Evolutionary conservation across 1,139 yeast species (phyloP).

Genomic region (Kurtzmaniella quercitrusa): DNA sequence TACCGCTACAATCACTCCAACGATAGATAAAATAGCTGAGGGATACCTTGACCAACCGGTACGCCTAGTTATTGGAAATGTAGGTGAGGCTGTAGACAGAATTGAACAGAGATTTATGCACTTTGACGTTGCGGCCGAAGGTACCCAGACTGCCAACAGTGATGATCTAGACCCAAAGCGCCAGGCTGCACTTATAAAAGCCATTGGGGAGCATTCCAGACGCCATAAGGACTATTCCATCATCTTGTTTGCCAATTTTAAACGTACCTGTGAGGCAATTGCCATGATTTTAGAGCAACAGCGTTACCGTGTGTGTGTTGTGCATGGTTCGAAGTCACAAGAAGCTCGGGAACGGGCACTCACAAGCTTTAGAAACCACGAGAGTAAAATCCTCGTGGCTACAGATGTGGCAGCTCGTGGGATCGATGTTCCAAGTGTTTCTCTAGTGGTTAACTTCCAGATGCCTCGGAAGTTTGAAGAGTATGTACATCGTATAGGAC

Average conservation of each 20-base stretch:
- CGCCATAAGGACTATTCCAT: conserved; percentile 39
- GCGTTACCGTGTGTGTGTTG: conserved; percentile 47
- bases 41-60: conserved; percentile 62
- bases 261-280: conserved; percentile 65
- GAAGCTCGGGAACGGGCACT: conserved; percentile 83
- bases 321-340: conserved; percentile 88
- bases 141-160: conserved; percentile 3
- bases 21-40: conserved; percentile 62
- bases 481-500: conserved; percentile 88
- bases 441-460: conserved; percentile 81
- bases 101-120: conserved; percentile 69
- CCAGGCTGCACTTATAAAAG: conserved; percentile 20
- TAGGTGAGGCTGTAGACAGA: conserved; percentile 60
- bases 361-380: conserved; percentile 55
- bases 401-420: conserved; percentile 98
- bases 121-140: conserved; percentile 11
- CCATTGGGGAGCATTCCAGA: conserved; percentile 25
- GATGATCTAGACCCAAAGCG: conserved; percentile 21
- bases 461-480: conserved; percentile 77
- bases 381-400: conserved; percentile 69
- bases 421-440: conserved; percentile 82
- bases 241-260: conserved; percentile 78
- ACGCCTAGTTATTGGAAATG: conserved; percentile 60
- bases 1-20: conserved; percentile 86
- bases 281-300: conserved; percentile 42